Percentiles rank a stretch among this genome's conserved stretches.
Conservation (phyloP, 1,139 yeast species). For the Ogataea hybrid region DNA sequence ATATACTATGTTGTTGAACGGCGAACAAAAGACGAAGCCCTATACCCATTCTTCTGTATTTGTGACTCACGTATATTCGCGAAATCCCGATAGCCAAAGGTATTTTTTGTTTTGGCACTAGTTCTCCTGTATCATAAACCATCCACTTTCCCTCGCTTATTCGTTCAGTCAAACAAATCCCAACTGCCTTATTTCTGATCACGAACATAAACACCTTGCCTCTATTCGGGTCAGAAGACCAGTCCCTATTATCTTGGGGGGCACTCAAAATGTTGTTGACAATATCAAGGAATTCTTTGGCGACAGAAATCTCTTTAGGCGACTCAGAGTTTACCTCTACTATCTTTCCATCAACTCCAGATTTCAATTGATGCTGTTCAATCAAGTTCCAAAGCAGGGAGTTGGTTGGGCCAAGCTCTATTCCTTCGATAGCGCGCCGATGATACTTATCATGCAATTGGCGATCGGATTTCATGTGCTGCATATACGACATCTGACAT, state of each 20-base stretch:
- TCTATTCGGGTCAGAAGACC: conserved; percentile 36
- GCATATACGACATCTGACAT: conserved; percentile 62
- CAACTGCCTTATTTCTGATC: conserved; percentile 44
- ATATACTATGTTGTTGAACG: conserved; percentile 43
- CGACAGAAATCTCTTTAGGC: conserved; percentile 32
- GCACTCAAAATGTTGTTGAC: conserved; percentile 64
- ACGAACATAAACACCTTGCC: conserved; percentile 51
- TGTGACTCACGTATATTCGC: conserved; percentile 60
- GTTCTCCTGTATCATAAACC: conserved; percentile 36
- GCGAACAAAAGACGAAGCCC: conserved; percentile 43
- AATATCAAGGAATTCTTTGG: conserved; percentile 41
- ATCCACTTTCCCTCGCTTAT: conserved; percentile 45
- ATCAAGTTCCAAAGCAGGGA: not conserved
- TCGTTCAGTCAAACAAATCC: conserved; percentile 47
- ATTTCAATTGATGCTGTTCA: conserved; percentile 2
- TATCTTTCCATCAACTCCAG: conserved; percentile 19
- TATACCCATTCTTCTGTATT: conserved; percentile 51
- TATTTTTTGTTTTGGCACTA: conserved; percentile 40
- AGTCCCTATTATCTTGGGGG: conserved; percentile 46
- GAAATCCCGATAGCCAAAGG: conserved; percentile 52
- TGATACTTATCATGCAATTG: conserved; percentile 51
- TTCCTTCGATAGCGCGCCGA: conserved; percentile 45
- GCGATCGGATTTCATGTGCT: conserved; percentile 44
- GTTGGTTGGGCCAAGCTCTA: conserved; percentile 20
- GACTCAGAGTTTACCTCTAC: conserved; percentile 33